These are phyloP conservation scores for Somion occarium DNA, from an alignment of 1,284 basidiomycete species.

Conservation along the genomic window DNA sequence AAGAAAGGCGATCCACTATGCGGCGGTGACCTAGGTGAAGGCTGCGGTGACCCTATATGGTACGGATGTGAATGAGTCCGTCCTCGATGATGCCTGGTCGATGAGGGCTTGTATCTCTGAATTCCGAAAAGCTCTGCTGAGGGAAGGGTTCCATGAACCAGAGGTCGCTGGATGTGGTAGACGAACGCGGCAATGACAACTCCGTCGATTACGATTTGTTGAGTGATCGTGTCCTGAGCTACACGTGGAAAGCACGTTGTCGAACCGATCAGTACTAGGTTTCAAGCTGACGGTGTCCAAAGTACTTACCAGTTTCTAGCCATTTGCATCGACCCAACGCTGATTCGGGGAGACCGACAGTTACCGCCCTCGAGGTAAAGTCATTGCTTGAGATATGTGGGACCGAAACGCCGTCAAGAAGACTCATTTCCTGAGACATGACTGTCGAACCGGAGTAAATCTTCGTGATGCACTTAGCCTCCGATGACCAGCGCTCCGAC, in stretches of 20 bases:
- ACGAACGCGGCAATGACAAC: conserved; percentile 55
- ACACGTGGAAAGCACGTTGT: conserved; percentile 17
- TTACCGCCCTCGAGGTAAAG: conserved; percentile 26
- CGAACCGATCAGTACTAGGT: conserved; percentile 14
- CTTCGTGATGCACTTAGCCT: conserved; percentile 58
- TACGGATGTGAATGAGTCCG: conserved; percentile 17
- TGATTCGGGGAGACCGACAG: conserved; percentile 55
- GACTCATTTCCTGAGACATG: conserved; percentile 45
- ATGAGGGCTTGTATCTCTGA: conserved; percentile 36
- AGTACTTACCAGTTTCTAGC: conserved; percentile 40
- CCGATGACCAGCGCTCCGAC: conserved; percentile 42
- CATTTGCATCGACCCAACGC: conserved; percentile 57
- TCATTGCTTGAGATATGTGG: conserved; percentile 16
- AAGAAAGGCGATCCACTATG: not conserved
- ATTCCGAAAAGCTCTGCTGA: conserved; percentile 53
- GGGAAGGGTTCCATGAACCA: conserved; percentile 42
- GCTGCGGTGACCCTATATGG: not conserved
- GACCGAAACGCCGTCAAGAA: conserved; percentile 38
- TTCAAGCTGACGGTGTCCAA: conserved; percentile 5
- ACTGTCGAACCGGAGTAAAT: conserved; percentile 46
- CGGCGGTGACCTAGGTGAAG: not conserved
- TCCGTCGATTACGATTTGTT: conserved; percentile 63
- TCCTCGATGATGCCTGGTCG: conserved; percentile 14
- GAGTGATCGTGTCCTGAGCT: conserved; percentile 54
- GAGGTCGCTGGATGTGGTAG: conserved; percentile 58